phyloP scores from a whole-genome alignment of 495 filamentous ascomycete species.

The Aspergillus steynii region DNA sequence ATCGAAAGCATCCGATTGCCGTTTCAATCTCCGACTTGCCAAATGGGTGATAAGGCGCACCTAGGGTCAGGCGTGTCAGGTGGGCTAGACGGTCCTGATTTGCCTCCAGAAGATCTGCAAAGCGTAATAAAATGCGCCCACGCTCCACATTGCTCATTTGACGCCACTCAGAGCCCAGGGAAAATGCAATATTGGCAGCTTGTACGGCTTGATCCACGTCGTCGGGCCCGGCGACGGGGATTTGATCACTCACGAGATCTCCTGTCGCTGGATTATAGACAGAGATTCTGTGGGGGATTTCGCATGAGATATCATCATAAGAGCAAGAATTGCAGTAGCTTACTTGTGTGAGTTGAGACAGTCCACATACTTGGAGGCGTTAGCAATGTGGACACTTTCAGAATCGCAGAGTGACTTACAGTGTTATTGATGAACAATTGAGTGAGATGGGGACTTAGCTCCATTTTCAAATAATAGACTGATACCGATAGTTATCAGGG shows the following conservation, averaged over 20 bases:
- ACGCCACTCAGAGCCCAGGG: conserved; percentile 7
- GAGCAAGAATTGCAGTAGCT: background rate
- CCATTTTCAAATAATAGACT: background rate
- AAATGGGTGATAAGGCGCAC: conserved; percentile 9
- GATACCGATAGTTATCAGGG: too few species aligned
- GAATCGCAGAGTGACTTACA: background rate
- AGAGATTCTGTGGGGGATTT: conserved; percentile 7
- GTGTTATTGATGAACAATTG: conserved; percentile 12
- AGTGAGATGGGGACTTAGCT: conserved; percentile 2
- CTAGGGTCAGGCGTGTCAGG: conserved; percentile 3
- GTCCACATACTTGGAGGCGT: conserved; percentile 10
- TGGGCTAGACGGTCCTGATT: conserved; percentile 7
- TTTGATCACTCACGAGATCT: conserved; percentile 11
- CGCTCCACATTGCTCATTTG: conserved; percentile 8
- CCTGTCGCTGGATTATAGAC: conserved; percentile 19
- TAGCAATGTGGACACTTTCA: conserved; percentile 3
- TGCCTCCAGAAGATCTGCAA: conserved; percentile 17
- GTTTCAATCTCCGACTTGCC: conserved; percentile 11
- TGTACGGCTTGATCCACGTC: conserved; percentile 19
- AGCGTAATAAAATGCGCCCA: conserved; percentile 8
- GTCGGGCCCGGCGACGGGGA: conserved; percentile 13
- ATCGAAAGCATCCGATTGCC: conserved; percentile 15
- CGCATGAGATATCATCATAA: background rate
- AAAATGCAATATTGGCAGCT: conserved; percentile 17
- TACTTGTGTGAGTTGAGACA: conserved; percentile 9